phyloP scores from a whole-genome alignment of 768 basidiomycete genomes.

The Cystobasidium onofrii region DNA sequence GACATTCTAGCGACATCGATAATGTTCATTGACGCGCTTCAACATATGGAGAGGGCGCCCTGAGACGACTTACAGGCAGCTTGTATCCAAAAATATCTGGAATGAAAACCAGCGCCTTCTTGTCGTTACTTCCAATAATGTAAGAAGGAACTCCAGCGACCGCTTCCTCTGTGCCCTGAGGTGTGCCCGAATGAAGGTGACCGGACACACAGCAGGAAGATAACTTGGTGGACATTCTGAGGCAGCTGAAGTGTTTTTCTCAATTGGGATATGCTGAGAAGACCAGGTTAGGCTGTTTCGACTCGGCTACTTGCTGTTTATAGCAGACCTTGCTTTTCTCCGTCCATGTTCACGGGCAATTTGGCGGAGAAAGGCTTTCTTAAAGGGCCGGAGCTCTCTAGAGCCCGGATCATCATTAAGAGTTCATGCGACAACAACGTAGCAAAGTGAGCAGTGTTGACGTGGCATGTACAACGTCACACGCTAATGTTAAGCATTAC shows the following conservation, averaged over 20 bases:
- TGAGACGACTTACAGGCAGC: background rate
- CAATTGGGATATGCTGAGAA: background rate
- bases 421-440: background rate
- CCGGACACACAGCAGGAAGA: slow-evolving; percentile 15
- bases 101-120: slow-evolving; percentile 8
- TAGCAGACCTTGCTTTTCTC: background rate
- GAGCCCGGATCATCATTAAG: no score
- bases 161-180: background rate
- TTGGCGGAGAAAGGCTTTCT: background rate
- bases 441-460: background rate
- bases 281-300: background rate
- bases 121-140: background rate
- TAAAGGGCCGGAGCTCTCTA: no score
- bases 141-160: slow-evolving; percentile 18
- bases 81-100: slow-evolving; percentile 22
- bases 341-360: background rate
- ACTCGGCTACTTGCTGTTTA: no score
- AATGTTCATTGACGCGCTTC: background rate
- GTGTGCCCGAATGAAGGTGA: slow-evolving; percentile 18
- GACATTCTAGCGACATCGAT: background rate
- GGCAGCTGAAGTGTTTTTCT: background rate
- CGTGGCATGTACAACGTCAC: background rate
- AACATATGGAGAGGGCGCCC: background rate
- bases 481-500: no score
- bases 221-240: slow-evolving; percentile 16